A percentile compares a stretch with the other conserved stretches of the same genome.
phyloP scores from a whole-genome alignment of 176 grass and related monocot genomes.

The Cenchrus fungigraminus region DNA sequence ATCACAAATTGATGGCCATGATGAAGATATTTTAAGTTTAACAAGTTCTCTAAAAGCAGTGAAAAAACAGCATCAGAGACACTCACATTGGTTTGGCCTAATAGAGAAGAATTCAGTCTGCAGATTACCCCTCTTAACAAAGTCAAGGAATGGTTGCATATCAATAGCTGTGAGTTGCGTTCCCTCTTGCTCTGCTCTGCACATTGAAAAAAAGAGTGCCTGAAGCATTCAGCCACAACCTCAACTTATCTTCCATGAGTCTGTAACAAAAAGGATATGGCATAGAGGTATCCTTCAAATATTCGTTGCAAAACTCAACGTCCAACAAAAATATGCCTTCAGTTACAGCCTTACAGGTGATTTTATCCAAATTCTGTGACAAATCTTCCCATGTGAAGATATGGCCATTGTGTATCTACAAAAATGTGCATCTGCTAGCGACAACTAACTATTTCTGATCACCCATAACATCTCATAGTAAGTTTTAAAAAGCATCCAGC shows the following conservation, averaged over 20 bases:
- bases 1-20: slow-evolving; percentile 28
- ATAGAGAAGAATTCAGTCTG: slow-evolving; percentile 86
- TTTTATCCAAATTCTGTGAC: background rate
- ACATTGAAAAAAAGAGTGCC: slow-evolving; percentile 7
- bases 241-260: slow-evolving; percentile 7
- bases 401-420: background rate
- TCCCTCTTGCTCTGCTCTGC: slow-evolving; percentile 93
- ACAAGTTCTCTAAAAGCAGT: background rate
- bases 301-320: background rate
- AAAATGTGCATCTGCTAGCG: background rate
- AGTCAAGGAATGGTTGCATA: slow-evolving; percentile 76
- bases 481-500: background rate
- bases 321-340: background rate
- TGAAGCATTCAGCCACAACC: background rate
- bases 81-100: slow-evolving; percentile 78
- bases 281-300: background rate
- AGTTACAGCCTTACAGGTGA: background rate
- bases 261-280: background rate
- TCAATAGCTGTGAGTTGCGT: slow-evolving; percentile 66
- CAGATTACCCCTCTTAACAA: slow-evolving; percentile 70
- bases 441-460: background rate
- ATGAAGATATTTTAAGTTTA: slow-evolving; percentile 6
- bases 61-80: background rate
- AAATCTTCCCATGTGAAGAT: background rate
- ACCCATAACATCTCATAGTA: background rate